These are phyloP conservation scores for Solanum pimpinellifolium DNA, from an alignment of 257 asterid species.

Conservation along the genomic window DNA sequence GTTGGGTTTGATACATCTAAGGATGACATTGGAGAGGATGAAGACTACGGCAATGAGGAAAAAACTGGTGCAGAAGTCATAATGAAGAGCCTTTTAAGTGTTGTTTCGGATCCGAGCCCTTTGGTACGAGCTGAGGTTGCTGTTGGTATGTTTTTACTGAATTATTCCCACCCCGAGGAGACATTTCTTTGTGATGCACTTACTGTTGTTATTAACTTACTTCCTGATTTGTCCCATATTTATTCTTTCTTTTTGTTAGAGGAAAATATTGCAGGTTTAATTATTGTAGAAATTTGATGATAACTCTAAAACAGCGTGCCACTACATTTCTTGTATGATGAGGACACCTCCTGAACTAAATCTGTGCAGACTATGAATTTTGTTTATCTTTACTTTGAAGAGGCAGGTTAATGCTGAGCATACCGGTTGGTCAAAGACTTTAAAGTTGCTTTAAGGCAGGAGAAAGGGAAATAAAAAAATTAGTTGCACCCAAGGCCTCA, in stretches of 20 bases:
- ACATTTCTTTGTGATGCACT: not conserved
- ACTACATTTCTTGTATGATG: not conserved
- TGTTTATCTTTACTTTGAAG: not conserved
- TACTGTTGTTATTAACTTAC: not conserved
- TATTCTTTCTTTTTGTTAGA: not conserved
- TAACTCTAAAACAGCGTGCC: not conserved
- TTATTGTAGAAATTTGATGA: not conserved
- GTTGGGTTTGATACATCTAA: conserved; percentile 66
- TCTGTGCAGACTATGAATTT: not conserved
- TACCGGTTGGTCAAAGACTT: not conserved
- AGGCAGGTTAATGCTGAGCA: not conserved
- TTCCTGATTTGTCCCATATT: not conserved
- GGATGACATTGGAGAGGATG: conserved; percentile 60
- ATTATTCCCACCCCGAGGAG: not conserved
- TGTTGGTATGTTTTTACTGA: conserved; percentile 47
- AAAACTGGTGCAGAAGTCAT: conserved; percentile 66
- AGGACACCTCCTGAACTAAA: not conserved
- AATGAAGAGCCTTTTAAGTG: conserved; percentile 56
- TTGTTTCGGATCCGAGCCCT: conserved; percentile 89
- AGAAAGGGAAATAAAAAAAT: not conserved
- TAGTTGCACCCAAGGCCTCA: not conserved
- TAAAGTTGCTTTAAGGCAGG: not conserved
- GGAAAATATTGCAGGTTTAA: not conserved
- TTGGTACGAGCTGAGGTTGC: conserved; percentile 97
- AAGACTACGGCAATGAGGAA: conserved; percentile 75